Conservation (phyloP, 495 filamentous ascomycete species). For the Penicillium silybi region DNA sequence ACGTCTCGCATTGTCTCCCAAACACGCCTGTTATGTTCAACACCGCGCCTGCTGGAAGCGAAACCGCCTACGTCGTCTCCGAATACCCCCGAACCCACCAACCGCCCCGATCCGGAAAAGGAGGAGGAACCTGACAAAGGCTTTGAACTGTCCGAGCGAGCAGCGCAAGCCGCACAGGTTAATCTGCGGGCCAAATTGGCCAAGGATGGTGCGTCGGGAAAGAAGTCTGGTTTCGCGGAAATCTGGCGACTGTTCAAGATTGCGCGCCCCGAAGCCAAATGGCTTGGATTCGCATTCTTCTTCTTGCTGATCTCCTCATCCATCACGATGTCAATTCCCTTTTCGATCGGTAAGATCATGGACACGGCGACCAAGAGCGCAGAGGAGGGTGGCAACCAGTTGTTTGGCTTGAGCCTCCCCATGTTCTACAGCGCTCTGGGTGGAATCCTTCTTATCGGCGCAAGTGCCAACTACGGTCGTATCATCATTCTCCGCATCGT, state of each 20-base stretch:
- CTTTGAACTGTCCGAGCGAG: conserved; percentile 71
- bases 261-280: conserved; percentile 75
- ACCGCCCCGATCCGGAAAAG: conserved; percentile 15
- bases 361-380: conserved; percentile 69
- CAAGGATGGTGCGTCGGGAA: conserved; percentile 66
- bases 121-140: conserved; percentile 43
- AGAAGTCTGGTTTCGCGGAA: conserved; percentile 65
- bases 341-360: conserved; percentile 92
- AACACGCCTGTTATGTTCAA: conserved; percentile 27
- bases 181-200: conserved; percentile 83
- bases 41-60: conserved; percentile 24
- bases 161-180: conserved; percentile 79
- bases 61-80: conserved; percentile 16
- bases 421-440: conserved; percentile 78
- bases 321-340: conserved; percentile 92
- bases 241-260: conserved; percentile 86
- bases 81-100: conserved; percentile 12
- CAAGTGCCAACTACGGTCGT: conserved; percentile 86
- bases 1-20: conserved; percentile 21
- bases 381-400: conserved; percentile 43
- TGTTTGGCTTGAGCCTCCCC: conserved; percentile 69
- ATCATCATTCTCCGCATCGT: conserved; percentile 94
- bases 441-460: conserved; percentile 65
- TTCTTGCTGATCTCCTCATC: conserved; percentile 82
- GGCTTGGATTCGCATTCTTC: conserved; percentile 73